Percentiles rank a stretch among this genome's conserved stretches.
phyloP scores from a whole-genome alignment of 2,329 filamentous ascomycete genomes.

The Domatiomyces globalis region DNA sequence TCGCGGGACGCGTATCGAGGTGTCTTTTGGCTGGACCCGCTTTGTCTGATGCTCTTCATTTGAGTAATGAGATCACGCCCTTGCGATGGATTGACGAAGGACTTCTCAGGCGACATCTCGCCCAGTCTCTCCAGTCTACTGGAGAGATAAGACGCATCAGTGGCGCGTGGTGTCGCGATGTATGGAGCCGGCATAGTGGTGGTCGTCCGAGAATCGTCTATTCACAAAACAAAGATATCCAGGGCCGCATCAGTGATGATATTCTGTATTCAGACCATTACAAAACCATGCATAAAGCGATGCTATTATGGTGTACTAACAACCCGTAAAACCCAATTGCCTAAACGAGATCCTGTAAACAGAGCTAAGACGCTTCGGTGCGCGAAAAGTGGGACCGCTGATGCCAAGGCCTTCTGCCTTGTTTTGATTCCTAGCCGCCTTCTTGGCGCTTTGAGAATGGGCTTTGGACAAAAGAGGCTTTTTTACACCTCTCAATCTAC shows the following conservation, averaged over 20 bases:
- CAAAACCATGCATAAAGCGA: not conserved
- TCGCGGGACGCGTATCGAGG: constrained; percentile 56
- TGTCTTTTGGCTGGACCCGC: constrained; percentile 50
- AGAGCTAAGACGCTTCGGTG: not conserved
- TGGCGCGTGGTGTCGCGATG: constrained; percentile 76
- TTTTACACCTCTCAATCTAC: too few relatives aligned
- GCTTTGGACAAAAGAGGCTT: too few relatives aligned
- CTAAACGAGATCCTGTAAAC: not conserved
- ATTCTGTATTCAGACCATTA: not conserved
- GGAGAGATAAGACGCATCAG: constrained; percentile 70
- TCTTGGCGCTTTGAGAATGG: not conserved
- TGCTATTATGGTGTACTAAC: not conserved
- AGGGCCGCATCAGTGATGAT: not conserved
- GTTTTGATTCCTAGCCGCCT: constrained; percentile 7
- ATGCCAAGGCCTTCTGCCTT: not conserved
- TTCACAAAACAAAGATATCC: not conserved
- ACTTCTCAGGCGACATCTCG: constrained; percentile 73
- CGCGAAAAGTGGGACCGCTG: not conserved
- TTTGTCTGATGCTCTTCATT: constrained; percentile 49
- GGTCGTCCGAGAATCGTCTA: constrained; percentile 18
- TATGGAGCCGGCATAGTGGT: constrained; percentile 51
- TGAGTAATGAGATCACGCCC: constrained; percentile 63
- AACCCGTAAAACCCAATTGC: not conserved
- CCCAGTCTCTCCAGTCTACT: constrained; percentile 56
- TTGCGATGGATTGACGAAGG: constrained; percentile 68